Conservation (phyloP, 805 yeast genomes). For the Wickerhamomyces queroliae region DNA sequence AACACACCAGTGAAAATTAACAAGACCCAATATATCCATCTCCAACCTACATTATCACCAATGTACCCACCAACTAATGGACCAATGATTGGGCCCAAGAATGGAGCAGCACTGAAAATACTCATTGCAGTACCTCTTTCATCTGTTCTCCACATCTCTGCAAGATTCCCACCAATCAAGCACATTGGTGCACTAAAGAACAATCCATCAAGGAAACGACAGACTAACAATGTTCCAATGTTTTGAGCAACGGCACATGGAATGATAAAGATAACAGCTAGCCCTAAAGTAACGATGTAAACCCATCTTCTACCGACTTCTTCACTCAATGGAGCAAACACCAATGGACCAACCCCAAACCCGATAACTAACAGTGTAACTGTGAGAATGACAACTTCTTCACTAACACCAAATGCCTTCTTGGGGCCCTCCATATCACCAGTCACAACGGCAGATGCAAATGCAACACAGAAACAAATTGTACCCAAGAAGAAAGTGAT, state of each 20-base stretch:
- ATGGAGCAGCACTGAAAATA: conserved; percentile 71
- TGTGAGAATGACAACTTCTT: conserved; percentile 43
- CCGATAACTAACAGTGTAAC: conserved; percentile 61
- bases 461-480: conserved; percentile 47
- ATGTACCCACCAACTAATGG: conserved; percentile 61
- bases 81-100: conserved; percentile 76
- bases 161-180: conserved; percentile 46
- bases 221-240: conserved; percentile 43
- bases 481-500: conserved; percentile 39
- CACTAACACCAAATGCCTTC: conserved; percentile 29
- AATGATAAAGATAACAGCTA: conserved; percentile 37
- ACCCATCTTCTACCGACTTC: conserved; percentile 36
- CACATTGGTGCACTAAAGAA: conserved; percentile 57
- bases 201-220: conserved; percentile 54
- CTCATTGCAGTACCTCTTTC: conserved; percentile 59
- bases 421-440: conserved; percentile 31
- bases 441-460: conserved; percentile 56
- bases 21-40: conserved; percentile 72
- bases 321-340: conserved; percentile 55
- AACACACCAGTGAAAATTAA: conserved; percentile 60
- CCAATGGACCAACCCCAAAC: conserved; percentile 51
- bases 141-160: conserved; percentile 46
- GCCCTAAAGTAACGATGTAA: conserved; percentile 35
- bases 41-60: conserved; percentile 62
- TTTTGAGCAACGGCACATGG: conserved; percentile 47